phyloP scores from a whole-genome alignment of 1,284 basidiomycete species.

The Irpex sp. region DNA sequence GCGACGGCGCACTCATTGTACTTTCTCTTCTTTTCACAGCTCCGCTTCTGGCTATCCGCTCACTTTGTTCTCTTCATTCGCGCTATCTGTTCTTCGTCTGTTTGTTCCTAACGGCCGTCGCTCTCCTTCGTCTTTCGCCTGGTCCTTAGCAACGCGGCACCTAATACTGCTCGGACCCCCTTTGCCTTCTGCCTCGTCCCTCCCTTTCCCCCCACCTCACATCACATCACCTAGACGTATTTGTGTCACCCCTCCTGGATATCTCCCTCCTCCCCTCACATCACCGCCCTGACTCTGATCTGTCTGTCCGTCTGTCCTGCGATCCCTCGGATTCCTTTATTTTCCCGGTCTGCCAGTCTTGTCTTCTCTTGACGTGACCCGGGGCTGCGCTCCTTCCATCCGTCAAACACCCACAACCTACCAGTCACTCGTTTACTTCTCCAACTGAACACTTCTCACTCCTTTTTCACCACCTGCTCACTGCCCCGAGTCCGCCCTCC shows the following conservation, averaged over 20 bases:
- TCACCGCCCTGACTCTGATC: background rate
- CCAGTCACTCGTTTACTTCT: background rate
- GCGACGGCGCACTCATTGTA: background rate
- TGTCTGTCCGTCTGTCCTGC: background rate
- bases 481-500: no score
- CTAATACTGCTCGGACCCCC: background rate
- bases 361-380: background rate
- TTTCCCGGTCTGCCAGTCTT: background rate
- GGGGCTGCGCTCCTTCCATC: slow-evolving; percentile 2
- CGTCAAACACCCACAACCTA: background rate
- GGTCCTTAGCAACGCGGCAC: no score
- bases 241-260: no score
- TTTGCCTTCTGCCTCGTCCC: background rate
- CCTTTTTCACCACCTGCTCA: no score
- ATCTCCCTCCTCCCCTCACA: background rate
- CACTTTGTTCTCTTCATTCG: background rate
- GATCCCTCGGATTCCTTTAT: background rate
- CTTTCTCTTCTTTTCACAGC: background rate
- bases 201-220: background rate
- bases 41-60: background rate
- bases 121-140: no score
- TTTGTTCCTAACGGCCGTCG: no score
- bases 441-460: background rate
- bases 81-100: background rate
- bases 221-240: no score